A percentile compares a stretch with the other conserved stretches of the same genome.
These are phyloP conservation scores for Conoideocrella luteorostrata DNA, from an alignment of 2,329 filamentous ascomycete genomes.

Conservation along the genomic window DNA sequence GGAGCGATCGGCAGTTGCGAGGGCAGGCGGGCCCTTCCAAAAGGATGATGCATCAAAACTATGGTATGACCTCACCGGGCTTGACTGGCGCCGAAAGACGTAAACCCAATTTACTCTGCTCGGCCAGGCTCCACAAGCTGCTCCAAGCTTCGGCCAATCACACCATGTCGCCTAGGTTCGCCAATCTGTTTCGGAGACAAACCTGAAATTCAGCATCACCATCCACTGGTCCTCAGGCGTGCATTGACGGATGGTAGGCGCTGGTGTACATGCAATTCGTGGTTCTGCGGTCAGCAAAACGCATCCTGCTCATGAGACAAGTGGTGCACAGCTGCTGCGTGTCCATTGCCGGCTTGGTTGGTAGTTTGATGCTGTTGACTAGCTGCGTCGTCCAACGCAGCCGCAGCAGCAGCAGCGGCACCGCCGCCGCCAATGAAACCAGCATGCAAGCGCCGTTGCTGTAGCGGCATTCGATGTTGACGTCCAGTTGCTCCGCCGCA, in stretches of 20 bases:
- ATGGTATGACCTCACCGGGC: slow-evolving; percentile 10
- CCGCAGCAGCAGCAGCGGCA: too few species aligned
- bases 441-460: background rate
- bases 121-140: background rate
- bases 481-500: background rate
- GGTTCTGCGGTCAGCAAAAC: too few species aligned
- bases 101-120: background rate
- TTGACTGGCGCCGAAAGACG: slow-evolving; percentile 5
- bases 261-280: too few species aligned
- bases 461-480: background rate
- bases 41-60: background rate
- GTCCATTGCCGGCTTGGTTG: too few species aligned
- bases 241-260: too few species aligned
- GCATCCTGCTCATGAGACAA: too few species aligned
- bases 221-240: too few species aligned
- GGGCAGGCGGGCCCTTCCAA: background rate
- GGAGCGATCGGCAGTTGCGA: slow-evolving; percentile 11
- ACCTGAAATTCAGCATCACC: background rate
- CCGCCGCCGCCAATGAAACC: too few species aligned
- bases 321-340: too few species aligned
- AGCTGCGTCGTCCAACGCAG: too few species aligned
- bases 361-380: too few species aligned
- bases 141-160: slow-evolving; percentile 4
- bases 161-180: background rate
- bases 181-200: background rate